A percentile compares a stretch with the other conserved stretches of the same genome.
These are phyloP conservation scores for Leishmania amazonensis DNA, from an alignment of 208 protist species.

Conservation along the genomic window DNA sequence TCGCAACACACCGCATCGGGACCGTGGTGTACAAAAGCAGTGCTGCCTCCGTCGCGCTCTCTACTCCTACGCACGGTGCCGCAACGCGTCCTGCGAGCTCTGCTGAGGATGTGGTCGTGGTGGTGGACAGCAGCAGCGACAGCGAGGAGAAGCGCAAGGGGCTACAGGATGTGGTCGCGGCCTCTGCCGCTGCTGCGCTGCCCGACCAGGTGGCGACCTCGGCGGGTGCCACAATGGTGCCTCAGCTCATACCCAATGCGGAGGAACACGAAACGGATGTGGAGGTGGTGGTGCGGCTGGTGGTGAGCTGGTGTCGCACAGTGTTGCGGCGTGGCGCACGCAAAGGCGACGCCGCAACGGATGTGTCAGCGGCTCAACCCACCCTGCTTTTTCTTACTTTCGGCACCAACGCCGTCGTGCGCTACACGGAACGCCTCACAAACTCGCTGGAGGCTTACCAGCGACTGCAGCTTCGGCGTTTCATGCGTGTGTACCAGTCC, in stretches of 20 bases:
- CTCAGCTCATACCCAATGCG: conserved; percentile 46
- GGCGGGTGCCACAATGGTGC: conserved; percentile 5
- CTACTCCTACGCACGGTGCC: neutral
- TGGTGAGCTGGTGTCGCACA: conserved; percentile 54
- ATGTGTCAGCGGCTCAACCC: neutral
- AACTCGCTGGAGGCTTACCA: conserved; percentile 58
- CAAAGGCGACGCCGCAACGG: neutral
- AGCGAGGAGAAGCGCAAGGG: conserved; percentile 21
- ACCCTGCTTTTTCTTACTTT: conserved; percentile 53
- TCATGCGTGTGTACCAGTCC: conserved; percentile 56
- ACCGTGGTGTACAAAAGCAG: conserved; percentile 28
- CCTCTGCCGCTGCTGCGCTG: no score
- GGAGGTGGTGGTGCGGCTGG: conserved; percentile 57
- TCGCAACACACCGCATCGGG: conserved; percentile 77
- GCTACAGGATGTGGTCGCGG: neutral
- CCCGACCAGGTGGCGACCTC: neutral
- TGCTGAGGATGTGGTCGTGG: conserved; percentile 20
- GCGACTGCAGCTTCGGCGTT: conserved; percentile 58
- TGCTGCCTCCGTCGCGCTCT: neutral
- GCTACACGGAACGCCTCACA: conserved; percentile 59
- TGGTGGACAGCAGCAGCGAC: conserved; percentile 36
- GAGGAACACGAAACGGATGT: conserved; percentile 66
- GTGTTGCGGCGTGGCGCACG: conserved; percentile 15
- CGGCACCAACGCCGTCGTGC: conserved; percentile 37
- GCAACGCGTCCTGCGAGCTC: neutral